Base-by-base conservation (phyloP, 2,329 filamentous ascomycete genomes). In the Stagonosporopsis tanaceti region DNA sequence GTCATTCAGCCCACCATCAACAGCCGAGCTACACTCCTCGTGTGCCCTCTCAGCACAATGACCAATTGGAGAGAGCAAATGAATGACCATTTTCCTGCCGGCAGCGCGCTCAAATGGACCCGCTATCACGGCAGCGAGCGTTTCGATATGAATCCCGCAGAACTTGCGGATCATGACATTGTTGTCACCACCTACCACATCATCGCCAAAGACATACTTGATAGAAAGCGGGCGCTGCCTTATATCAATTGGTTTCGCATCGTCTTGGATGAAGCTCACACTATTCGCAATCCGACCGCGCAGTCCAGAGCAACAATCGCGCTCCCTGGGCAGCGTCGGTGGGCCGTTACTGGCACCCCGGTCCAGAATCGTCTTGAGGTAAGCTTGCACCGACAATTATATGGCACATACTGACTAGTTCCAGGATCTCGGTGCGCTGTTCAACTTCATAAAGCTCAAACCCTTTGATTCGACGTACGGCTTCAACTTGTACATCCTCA, bases 281-380 rank as follows among this genome's bases (percentile, higher is more conserved):
- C 91, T 76, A 98, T 99, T 63, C 91, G 95, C 25, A 94, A 96
- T 67, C 89, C 91, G 61, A 85, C 83, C 3, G 94, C 93, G 0
- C 90, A 94, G 65, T 96, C 93, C 51, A 92, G 93, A 73, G 91
- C 92, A 3, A 91, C 95, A 20, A 93, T 92, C 63, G 85, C 87
- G 20, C 81, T 98, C 2, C 84, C 90, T 59, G 91, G 93, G 2
- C 85, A 91, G 70, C 87, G 93, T 30, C 89, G 93, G 32, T 99
- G 95, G 95, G 94, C 93, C 2, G 92, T 98, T n/a, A 98, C 95
- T 0, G 95, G 94, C 52, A 98, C 95, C 0, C 95, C 93, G 0
- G 91, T 98, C 8, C 94, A 98, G 76, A 99, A 99, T 71, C 89
- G 91, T 4, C 83, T 98, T 2, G 69, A 93, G 27, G 62, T 65